Evolutionary conservation across 2,329 filamentous ascomycete genomes (phyloP), one percentile per base, ranked within the genome.

Genomic region (Paecilomyces fulvus): DNA sequence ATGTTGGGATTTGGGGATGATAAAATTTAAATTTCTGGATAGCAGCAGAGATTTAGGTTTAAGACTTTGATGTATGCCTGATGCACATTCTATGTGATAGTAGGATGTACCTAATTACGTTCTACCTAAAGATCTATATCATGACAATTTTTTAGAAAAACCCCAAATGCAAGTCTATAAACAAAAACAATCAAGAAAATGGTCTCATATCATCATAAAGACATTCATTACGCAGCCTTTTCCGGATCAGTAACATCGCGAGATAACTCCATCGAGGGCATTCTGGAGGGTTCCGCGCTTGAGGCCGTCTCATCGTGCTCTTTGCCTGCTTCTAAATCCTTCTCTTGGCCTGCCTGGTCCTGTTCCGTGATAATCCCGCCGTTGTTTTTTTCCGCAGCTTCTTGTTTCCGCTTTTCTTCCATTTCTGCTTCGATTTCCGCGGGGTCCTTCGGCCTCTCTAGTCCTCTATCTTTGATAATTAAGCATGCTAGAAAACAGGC

Each of bases 381-480:
- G 8, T 25, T 49, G 11, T 1, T 28, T 25, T 43, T 17, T 17
- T 57, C 53, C 43, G 64, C 68, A 25, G 67, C 55, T 59, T 64
- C 59, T 37, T 65, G 59, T 55, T 66, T 63, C 52, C 68, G 56
- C 72, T 72, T 60, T 23, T 60, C 59, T 51, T 65, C 62, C 52
- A 60, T 62, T 17, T 66, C 64, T 50, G 65, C 67, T 52, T 67
- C 62, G 3, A 59, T 58, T 53, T 66, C 61, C 12, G 55, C 64
- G 0, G 62, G 60, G 7, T 71, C 70, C 52, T 70, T 71, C 0
- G 64, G 65, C 49, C 69, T 64, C 48, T 70, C 69, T 52, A 84
- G 60, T 0, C 80, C 81, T 30, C 70, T 70, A 56, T 83, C 77
- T 53, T 75, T 78, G 56, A 86, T 74, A 10, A 84, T 74, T 0